Evolutionary conservation across 2,329 filamentous ascomycete genomes (phyloP).

Genomic region (Phialemoniopsis sp.): DNA sequence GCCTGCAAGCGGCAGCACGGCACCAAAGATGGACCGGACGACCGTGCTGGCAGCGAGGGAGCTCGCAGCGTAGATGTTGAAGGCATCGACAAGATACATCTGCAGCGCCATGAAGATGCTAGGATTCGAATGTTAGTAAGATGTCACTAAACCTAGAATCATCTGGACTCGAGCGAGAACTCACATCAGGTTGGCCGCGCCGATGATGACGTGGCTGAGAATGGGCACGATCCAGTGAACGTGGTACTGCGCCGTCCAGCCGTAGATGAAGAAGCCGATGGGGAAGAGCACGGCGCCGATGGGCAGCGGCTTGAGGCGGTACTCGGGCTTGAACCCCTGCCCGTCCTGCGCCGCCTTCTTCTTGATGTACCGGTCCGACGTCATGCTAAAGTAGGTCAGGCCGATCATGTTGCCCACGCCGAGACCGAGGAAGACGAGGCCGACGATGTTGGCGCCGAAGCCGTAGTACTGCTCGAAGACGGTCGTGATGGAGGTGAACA

Average conservation of each 20-base stretch:
- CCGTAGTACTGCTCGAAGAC: constrained; percentile 35
- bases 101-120: constrained; percentile 43
- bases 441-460: constrained; percentile 27
- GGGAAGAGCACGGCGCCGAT: constrained; percentile 17
- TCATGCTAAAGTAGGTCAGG: constrained; percentile 16
- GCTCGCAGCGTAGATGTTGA: constrained; percentile 29
- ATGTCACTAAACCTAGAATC: too few species aligned
- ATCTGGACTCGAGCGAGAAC: constrained; percentile 23
- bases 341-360: constrained; percentile 37
- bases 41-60: constrained; percentile 55
- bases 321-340: constrained; percentile 14
- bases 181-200: constrained; percentile 18
- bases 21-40: constrained; percentile 44
- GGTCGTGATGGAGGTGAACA: constrained; percentile 43
- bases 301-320: constrained; percentile 15
- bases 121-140: constrained; percentile 15
- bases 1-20: constrained; percentile 45
- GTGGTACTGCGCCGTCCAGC: constrained; percentile 21
- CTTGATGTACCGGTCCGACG: constrained; percentile 28
- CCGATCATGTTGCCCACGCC: constrained; percentile 36
- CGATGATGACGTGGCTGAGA: constrained; percentile 38
- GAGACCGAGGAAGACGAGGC: constrained; percentile 41
- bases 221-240: constrained; percentile 50
- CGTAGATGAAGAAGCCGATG: constrained; percentile 25
- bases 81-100: constrained; percentile 55